Evolutionary conservation across 129 eudicot species (phyloP), one percentile per base, ranked within the genome.

Genomic region (Flaveria linearis): DNA sequence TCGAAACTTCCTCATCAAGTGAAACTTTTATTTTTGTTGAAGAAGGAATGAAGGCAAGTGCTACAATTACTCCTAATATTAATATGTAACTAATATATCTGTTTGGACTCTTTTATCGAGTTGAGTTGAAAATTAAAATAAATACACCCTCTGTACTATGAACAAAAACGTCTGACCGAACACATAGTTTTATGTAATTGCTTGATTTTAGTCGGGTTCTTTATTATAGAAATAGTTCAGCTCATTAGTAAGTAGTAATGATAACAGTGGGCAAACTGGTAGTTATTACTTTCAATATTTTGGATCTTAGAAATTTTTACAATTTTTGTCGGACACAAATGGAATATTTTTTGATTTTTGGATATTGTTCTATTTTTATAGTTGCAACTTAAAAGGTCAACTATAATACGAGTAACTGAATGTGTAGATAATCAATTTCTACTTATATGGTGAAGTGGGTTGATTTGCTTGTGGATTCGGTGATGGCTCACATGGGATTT

Each of bases 41-140:
- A 85, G 98, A 93, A 85, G 98, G 98, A 85, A 90, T 93, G 97
- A 90, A 90, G 96, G 98, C 91, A 86, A 74, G 64, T 74, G 69
- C 55, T 53, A 45, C 60, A 43, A 12, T 17, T 65, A 39, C n/a
- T 55, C 26, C 36, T 72, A 18, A 26, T 42, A 39, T 30, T 30
- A n/a, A 25, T 52, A 26, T 8, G 14, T 1, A 45, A 9, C 50
- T 45, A 45, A 45, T 45, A 45, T 45, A 7, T 8, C 50, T 36
- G 41, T 36, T 36, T 36, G 41, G 41, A 36, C 41, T 36, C 4
- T 36, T 36, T 36, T 7, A 36, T 36, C 7, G 6, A 36, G 41
- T 36, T 36, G 41, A 36, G 41, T 36, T 36, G 41, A 36, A 36
- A 36, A 36, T 36, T 36, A 36, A 36, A 36, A n/a, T 30, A 47